Percentiles rank a stretch among this genome's conserved stretches.
These are phyloP conservation scores for Pseudogymnoascus sp. DNA, from an alignment of 2,329 filamentous ascomycete species.

Conservation along the genomic window DNA sequence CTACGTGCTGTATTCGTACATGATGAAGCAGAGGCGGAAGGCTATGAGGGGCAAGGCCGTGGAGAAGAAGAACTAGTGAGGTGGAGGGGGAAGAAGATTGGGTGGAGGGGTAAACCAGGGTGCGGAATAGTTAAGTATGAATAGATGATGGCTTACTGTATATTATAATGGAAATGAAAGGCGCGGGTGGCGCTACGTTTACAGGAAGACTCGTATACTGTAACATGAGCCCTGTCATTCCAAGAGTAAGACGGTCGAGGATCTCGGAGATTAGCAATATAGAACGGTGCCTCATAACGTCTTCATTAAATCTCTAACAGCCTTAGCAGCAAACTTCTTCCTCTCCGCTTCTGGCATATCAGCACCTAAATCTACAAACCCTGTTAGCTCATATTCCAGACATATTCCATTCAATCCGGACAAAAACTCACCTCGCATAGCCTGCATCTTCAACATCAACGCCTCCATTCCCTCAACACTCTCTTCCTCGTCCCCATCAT, in stretches of 20 bases:
- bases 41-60: constrained; percentile 54
- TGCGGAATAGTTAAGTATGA: constrained; percentile 3
- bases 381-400: constrained; percentile 22
- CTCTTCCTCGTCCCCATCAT: constrained; percentile 31
- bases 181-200: background rate
- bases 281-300: constrained; percentile 17
- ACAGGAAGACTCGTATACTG: background rate
- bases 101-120: background rate
- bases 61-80: constrained; percentile 28
- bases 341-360: constrained; percentile 53
- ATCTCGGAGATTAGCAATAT: background rate
- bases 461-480: constrained; percentile 49
- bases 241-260: background rate
- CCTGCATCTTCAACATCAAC: constrained; percentile 58
- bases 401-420: background rate
- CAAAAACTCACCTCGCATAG: constrained; percentile 33
- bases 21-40: constrained; percentile 85
- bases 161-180: constrained; percentile 1
- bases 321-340: constrained; percentile 50
- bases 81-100: background rate
- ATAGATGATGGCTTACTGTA: constrained; percentile 7
- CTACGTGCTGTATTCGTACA: constrained; percentile 85
- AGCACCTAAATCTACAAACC: constrained; percentile 42
- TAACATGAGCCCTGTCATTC: background rate
- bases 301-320: constrained; percentile 57